These are phyloP conservation scores for Citrus inodora DNA, from an alignment of 345 rosid genomes.

Conservation along the genomic window DNA sequence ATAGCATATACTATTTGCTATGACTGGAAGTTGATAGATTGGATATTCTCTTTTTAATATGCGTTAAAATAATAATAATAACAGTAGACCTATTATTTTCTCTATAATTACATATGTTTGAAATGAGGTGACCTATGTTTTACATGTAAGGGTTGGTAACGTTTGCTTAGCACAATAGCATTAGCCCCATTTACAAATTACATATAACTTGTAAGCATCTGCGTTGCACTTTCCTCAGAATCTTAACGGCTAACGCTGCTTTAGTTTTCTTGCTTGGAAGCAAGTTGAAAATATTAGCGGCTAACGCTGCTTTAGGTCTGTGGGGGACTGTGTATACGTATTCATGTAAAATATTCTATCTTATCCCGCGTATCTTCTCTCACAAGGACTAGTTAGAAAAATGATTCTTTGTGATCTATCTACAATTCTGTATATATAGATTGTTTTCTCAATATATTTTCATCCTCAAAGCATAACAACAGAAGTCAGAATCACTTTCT, in stretches of 20 bases:
- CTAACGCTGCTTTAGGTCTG: not conserved
- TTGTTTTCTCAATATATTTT: not conserved
- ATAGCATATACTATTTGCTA: not conserved
- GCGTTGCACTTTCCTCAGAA: slow-evolving; percentile 7
- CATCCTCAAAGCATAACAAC: not conserved
- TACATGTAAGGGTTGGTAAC: not conserved
- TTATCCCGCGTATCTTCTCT: not conserved
- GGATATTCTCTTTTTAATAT: not conserved
- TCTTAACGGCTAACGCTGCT: not conserved
- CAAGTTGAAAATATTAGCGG: not conserved
- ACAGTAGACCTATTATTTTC: not conserved
- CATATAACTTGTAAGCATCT: slow-evolving; percentile 1
- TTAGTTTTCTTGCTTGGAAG: not conserved
- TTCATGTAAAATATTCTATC: not conserved
- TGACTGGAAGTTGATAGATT: not conserved
- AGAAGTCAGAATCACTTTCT: not conserved
- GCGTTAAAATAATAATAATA: not conserved
- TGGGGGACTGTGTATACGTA: not conserved
- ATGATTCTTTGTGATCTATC: not conserved
- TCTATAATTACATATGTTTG: not conserved
- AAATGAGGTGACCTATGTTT: not conserved
- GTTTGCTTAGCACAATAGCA: not conserved
- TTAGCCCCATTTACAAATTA: not conserved
- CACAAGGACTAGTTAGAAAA: not conserved
- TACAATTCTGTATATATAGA: not conserved